Base-by-base conservation (phyloP, 2,329 filamentous ascomycete species). In the Chaetomiaceae sp. region DNA sequence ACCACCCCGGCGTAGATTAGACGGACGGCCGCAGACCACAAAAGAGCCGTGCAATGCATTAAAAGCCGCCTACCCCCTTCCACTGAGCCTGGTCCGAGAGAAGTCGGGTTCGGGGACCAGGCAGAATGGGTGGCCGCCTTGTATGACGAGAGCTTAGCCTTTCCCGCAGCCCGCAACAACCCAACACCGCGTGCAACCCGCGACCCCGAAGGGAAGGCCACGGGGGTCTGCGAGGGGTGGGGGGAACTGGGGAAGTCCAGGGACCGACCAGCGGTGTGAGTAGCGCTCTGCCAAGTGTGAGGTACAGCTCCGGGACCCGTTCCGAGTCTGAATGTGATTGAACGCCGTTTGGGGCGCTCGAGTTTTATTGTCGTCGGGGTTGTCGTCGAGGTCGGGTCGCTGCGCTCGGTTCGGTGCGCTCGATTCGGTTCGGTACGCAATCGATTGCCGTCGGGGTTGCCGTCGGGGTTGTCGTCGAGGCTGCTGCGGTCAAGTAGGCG, bases 281-380 rank as follows among this genome's bases (percentile, higher is more conserved):
- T 48, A 48, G 8, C n/a, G 43, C 45, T 43, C 46, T 41, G 34
- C 38, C 37, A 45, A 47, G 42, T 46, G 49, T 37, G 49, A 48
- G 49, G 49, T 51, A 41, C 49, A 35, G 48, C 34, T 3, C 15
- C 22, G 11, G 18, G 9, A 11, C 12, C 33, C 34, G 36, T 35
- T 35, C 17, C 15, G 19, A 19, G 27, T 26, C 20, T 24, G 5
- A 5, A 24, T 24, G 22, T 24, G 30, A n/a, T n/a, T n/a, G n/a
- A n/a, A n/a, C n/a, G n/a, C n/a, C 7, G 15, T 10, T 39, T 15
- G 26, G 10, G 15, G 14, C 11, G 22, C 17, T 38, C 24, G 24
- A 12, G 7, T 17, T 15, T n/a, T n/a, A n/a, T n/a, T n/a, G n/a
- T n/a, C n/a, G n/a, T 27, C 20, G 30, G n/a, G 19, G 19, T 42